Percentiles rank a stretch among this genome's conserved stretches.
Evolutionary conservation across 306 rosid species (phyloP).

Genomic region (Vigna hirtella): DNA sequence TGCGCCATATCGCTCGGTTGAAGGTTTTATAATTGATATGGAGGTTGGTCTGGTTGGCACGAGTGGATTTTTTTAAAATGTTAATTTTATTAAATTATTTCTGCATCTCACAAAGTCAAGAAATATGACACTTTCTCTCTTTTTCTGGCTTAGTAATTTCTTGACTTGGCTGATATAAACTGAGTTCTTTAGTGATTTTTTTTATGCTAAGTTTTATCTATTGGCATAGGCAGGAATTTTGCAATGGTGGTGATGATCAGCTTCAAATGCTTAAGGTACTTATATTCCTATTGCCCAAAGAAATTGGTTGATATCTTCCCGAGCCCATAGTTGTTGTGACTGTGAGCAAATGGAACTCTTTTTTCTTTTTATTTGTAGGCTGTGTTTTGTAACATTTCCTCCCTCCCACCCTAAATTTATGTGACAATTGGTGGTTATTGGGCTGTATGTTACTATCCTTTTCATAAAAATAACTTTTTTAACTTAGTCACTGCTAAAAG

Average conservation of each 20-base stretch:
- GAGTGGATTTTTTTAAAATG: constrained; percentile 14
- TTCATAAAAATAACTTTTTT: neutral
- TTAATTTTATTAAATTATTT: neutral
- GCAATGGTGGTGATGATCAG: constrained; percentile 62
- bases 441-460: neutral
- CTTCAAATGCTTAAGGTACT: constrained; percentile 71
- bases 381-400: neutral
- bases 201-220: constrained; percentile 32
- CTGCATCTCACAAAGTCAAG: constrained; percentile 13
- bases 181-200: constrained; percentile 25
- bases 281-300: constrained; percentile 29
- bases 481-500: neutral
- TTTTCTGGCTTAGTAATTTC: neutral
- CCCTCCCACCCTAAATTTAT: neutral
- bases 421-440: neutral
- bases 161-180: constrained; percentile 23
- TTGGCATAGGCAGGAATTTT: constrained; percentile 65
- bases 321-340: constrained; percentile 11
- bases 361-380: neutral
- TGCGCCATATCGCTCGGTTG: constrained; percentile 87
- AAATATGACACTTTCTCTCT: constrained; percentile 32
- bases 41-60: constrained; percentile 59
- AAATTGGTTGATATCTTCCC: constrained; percentile 34
- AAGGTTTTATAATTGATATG: constrained; percentile 78
- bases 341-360: constrained; percentile 6